Evolutionary conservation across 106 monocot species (phyloP).

Genomic region (Allium fistulosum): DNA sequence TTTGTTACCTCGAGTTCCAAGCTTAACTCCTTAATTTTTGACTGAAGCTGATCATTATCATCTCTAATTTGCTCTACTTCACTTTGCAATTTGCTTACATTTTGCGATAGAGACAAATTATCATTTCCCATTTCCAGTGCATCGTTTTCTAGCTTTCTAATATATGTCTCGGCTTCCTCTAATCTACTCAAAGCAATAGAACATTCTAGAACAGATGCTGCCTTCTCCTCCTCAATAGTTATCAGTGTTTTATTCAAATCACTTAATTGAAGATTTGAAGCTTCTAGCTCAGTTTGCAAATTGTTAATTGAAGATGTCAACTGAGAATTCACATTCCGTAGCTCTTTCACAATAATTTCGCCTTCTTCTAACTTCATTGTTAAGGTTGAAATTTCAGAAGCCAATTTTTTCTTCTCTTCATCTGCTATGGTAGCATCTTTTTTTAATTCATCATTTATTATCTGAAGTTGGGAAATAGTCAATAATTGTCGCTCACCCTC

Average conservation of each 20-base stretch:
- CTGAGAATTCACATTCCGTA: slow-evolving; percentile 18
- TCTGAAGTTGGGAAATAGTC: slow-evolving; percentile 27
- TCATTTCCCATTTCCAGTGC: slow-evolving; percentile 9
- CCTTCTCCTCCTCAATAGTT: slow-evolving; percentile 27
- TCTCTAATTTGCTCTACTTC: too few relatives aligned
- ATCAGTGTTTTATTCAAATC: slow-evolving; percentile 11
- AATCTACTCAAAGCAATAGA: slow-evolving; percentile 9
- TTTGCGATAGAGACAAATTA: slow-evolving; percentile 20
- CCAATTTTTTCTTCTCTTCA: slow-evolving; percentile 28
- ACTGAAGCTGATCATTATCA: slow-evolving; percentile 14
- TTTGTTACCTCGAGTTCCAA: slow-evolving; percentile 13
- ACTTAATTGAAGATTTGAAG: slow-evolving; percentile 7
- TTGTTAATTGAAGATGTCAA: slow-evolving; percentile 25
- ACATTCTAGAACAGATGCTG: slow-evolving; percentile 6
- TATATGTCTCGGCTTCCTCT: slow-evolving; percentile 14
- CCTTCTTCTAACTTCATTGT: slow-evolving; percentile 13
- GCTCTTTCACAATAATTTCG: slow-evolving; percentile 9
- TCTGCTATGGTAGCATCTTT: slow-evolving; percentile 6
- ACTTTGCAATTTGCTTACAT: slow-evolving; percentile 9
- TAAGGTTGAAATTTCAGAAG: slow-evolving; percentile 11
- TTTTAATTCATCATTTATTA: slow-evolving; percentile 20
- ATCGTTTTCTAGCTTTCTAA: slow-evolving; percentile 15
- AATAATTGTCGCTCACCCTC: slow-evolving; percentile 8
- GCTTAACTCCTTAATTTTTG: slow-evolving; percentile 20
- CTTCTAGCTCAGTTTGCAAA: slow-evolving; percentile 16